These are phyloP conservation scores for Neolecta irregularis DNA, from an alignment of 1,139 yeast species.

Conservation along the genomic window DNA sequence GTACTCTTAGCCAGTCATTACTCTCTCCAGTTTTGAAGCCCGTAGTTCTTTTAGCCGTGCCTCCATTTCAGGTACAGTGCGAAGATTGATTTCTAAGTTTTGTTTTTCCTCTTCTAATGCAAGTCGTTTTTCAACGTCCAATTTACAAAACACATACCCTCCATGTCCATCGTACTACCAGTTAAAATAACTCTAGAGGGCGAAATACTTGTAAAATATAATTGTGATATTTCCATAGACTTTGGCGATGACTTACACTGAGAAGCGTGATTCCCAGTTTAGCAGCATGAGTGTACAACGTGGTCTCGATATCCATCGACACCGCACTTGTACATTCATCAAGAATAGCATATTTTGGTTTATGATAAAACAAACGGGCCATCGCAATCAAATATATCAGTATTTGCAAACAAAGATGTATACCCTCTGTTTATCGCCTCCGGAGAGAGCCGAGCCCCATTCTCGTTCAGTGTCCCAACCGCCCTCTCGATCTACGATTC, in stretches of 20 bases:
- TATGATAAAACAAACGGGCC: slow-evolving; percentile 83
- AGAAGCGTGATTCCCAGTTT: slow-evolving; percentile 63
- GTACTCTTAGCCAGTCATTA: too few relatives aligned
- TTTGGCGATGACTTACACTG: slow-evolving; percentile 85
- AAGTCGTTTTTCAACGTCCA: slow-evolving; percentile 55
- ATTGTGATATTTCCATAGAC: slow-evolving; percentile 85
- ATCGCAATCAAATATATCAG: slow-evolving; percentile 43
- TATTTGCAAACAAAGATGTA: slow-evolving; percentile 2
- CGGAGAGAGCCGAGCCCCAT: slow-evolving; percentile 80
- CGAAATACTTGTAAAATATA: too few relatives aligned
- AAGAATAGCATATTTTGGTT: slow-evolving; percentile 81
- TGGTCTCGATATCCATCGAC: slow-evolving; percentile 77
- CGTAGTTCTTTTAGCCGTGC: slow-evolving; percentile 45
- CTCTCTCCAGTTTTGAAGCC: too few relatives aligned
- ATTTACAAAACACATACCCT: slow-evolving; percentile 49
- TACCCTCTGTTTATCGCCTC: slow-evolving; percentile 75
- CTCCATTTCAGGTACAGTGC: slow-evolving; percentile 51
- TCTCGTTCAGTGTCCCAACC: slow-evolving; percentile 57
- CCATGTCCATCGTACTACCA: slow-evolving; percentile 75
- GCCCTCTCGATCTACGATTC: slow-evolving; percentile 28
- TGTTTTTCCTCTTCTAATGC: slow-evolving; percentile 58
- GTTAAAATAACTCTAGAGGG: background rate
- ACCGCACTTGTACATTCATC: slow-evolving; percentile 95
- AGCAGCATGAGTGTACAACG: slow-evolving; percentile 77
- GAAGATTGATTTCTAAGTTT: slow-evolving; percentile 44